Base-by-base conservation (phyloP, 371 early-diverging fungal species). In the Actinomortierella ambigua region DNA sequence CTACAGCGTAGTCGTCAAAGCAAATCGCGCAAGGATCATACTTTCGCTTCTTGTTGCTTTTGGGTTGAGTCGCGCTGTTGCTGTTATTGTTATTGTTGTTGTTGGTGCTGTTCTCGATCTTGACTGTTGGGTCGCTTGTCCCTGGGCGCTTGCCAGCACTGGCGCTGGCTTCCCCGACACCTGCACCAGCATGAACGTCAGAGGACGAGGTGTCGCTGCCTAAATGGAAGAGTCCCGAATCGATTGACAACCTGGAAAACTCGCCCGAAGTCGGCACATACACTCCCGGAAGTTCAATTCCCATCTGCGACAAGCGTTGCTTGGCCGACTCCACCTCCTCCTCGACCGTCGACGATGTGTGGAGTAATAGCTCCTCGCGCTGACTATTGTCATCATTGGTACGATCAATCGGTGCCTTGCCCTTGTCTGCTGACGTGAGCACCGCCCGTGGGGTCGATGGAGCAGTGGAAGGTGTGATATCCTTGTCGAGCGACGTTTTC, bases 1-100 rank as follows among this genome's bases (percentile, higher is more conserved):
- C 86, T 0, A 73, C 71, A 17, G 59, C 75, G 71, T 84, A 90
- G 15, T 85, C 85, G 22, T 84, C 85, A 50, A 90, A 59, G 65
- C 93, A 92, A 18, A 92, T 86, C 14, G 88, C 80, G 61, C 93
- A 92, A 18, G 79, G 75, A 27, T 77, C 77, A 39, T 67, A 64
- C 15, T 63, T 50, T 24, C 65, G 50, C 11, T n/a, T 62, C 27
- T 57, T 56, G 4, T 29, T 41, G 23, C 51, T 59, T 17, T 59
- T 59, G 11, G 41, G 34, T 18, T 43, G 29, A 8, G 18, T 18
- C 50, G 7, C 24, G 15, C 47, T 9, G n/a, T 46, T n/a, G n/a
- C 3, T 26, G 49, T 39, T n/a, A n/a, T 34, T 23, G 44, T 20
- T 20, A 39, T 53, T 14, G 39, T 27, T 3, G 24, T 18, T 42